Evolutionary conservation across 768 basidiomycete species (phyloP).

Genomic region (Calocybe cyanea): DNA sequence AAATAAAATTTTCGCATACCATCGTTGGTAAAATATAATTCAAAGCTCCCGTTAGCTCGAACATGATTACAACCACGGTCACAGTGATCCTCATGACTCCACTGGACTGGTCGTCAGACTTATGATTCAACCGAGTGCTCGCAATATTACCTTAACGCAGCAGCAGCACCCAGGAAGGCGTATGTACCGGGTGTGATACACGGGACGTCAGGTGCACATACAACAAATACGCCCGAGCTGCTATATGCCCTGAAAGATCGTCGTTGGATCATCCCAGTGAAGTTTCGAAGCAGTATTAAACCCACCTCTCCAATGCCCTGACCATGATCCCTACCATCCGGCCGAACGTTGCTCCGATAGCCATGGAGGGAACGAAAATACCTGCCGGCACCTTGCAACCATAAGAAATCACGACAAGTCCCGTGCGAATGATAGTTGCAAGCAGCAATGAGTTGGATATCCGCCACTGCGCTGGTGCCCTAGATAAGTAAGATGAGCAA

Average conservation of each 20-base stretch:
- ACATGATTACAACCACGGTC: slow-evolving; percentile 99
- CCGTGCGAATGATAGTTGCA: slow-evolving; percentile 85
- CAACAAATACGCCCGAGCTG: slow-evolving; percentile 81
- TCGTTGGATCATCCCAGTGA: neutral
- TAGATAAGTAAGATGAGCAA: slow-evolving; percentile 23
- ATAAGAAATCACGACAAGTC: slow-evolving; percentile 87
- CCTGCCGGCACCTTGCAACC: slow-evolving; percentile 96
- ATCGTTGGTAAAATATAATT: slow-evolving; percentile 98
- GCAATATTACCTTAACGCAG: slow-evolving; percentile 73
- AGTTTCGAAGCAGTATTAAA: no score
- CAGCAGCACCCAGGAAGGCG: slow-evolving; percentile 95
- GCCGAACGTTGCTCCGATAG: slow-evolving; percentile 94
- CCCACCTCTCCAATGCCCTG: slow-evolving; percentile 84
- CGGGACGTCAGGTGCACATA: slow-evolving; percentile 87
- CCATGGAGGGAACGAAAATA: slow-evolving; percentile 99
- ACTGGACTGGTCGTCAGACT: slow-evolving; percentile 35
- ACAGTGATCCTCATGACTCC: slow-evolving; percentile 98
- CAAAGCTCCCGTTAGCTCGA: slow-evolving; percentile 94
- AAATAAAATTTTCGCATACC: slow-evolving; percentile 44
- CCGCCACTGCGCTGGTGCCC: slow-evolving; percentile 87
- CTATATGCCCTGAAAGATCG: slow-evolving; percentile 66
- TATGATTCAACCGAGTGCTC: no score
- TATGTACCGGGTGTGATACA: slow-evolving; percentile 99
- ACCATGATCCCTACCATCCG: slow-evolving; percentile 97
- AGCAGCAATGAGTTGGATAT: slow-evolving; percentile 91